Base-by-base conservation (phyloP, 352 stramenopile species). In the Plasmopara muralis region DNA sequence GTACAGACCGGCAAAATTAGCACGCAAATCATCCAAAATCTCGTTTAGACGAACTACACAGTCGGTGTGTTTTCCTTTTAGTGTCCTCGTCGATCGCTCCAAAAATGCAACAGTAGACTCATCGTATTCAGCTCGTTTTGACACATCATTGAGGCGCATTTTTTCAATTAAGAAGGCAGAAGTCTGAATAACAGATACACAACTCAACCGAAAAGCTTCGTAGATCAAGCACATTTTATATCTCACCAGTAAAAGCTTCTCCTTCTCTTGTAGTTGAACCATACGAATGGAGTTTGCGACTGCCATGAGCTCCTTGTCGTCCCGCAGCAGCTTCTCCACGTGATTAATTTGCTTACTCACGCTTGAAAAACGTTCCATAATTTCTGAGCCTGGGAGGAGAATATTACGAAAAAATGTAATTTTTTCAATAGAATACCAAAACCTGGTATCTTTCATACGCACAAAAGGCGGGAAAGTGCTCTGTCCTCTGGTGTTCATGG, bases 41-140 rank as follows among this genome's bases (percentile, higher is more conserved):
- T 92, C 83, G 50, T 93, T 93, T 56, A 92, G 90, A 31, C 66
- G 55, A 33, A 70, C 60, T n/a, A 93, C 64, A 42, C 85, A 87
- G 4, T 62, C 61, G 7, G 67, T 80, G 55, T 89, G 77, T 29
- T 87, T 83, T 12, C 28, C 46, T 1, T 45, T 72, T 44, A 93
- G 79, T 6, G 56, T 70, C 28, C 53, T 43, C 13, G 89, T 58
- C 2, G 83, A 93, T 16, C 72, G 64, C 45, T 89, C 72, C 43
- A 91, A 67, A 30, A 92, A 79, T 8, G 64, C 43, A 9, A 77
- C 35, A 5, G 69, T 71, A 38, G 55, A 67, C 3, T 73, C 72
- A 43, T 91, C 73, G 2, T 60, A 60, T 25, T 89, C 72, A 12
- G 43, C 25, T 4, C 66, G 68, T 5, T 57, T 68, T 30, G 37